phyloP scores from a whole-genome alignment of 2,329 filamentous ascomycete species.

The Periconia digitata region DNA sequence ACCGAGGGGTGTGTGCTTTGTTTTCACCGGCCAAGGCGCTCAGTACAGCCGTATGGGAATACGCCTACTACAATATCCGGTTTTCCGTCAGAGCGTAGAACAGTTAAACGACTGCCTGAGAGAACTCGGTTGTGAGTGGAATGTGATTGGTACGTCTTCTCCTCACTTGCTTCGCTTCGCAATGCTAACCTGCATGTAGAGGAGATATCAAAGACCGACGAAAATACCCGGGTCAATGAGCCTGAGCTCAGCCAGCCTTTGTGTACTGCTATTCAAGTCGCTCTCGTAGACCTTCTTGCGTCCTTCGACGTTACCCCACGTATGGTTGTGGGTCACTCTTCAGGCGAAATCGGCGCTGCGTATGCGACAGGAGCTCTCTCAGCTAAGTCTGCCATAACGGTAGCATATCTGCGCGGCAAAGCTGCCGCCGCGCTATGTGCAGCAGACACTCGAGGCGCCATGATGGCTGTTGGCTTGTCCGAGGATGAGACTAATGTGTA shows the following conservation, averaged over 20 bases:
- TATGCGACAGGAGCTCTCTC: slow-evolving; percentile 3
- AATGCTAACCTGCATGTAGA: not conserved
- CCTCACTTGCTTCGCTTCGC: not conserved
- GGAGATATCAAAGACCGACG: not conserved
- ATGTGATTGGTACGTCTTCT: not conserved
- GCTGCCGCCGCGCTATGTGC: not conserved
- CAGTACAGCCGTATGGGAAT: slow-evolving; percentile 44
- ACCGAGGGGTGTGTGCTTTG: slow-evolving; percentile 9
- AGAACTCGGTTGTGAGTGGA: slow-evolving; percentile 7
- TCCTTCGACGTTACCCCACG: slow-evolving; percentile 10
- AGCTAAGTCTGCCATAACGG: slow-evolving; percentile 1
- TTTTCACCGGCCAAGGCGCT: slow-evolving; percentile 49
- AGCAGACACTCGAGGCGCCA: not conserved
- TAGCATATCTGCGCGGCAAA: slow-evolving; percentile 7
- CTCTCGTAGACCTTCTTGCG: slow-evolving; percentile 16
- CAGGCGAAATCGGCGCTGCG: slow-evolving; percentile 28
- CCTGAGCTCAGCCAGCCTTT: slow-evolving; percentile 13
- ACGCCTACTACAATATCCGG: slow-evolving; percentile 26
- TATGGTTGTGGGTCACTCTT: slow-evolving; percentile 23
- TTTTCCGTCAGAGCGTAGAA: slow-evolving; percentile 7
- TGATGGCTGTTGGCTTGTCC: slow-evolving; percentile 6
- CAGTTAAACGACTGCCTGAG: slow-evolving; percentile 4
- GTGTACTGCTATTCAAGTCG: slow-evolving; percentile 22
- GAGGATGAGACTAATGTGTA: not conserved
- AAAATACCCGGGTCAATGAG: not conserved